A percentile compares a stretch with the other conserved stretches of the same genome.
Conservation (phyloP, 1,284 basidiomycete species). For the Irpex rosettiformis region DNA sequence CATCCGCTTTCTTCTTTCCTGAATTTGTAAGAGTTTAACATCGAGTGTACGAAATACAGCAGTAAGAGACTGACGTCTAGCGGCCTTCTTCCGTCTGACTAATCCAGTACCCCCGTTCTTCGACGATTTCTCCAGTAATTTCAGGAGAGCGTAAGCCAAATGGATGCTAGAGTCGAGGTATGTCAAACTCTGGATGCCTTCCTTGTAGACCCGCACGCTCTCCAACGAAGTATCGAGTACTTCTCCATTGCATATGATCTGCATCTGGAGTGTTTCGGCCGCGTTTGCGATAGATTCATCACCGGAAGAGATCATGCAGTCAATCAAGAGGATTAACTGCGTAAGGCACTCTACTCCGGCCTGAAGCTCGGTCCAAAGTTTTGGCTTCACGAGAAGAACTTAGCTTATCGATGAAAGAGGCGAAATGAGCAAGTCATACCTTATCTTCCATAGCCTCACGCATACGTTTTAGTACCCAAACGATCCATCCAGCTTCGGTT, state of each 20-base stretch:
- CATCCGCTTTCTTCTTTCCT: conserved; percentile 38
- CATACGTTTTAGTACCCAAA: conserved; percentile 89
- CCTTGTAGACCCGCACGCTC: conserved; percentile 72
- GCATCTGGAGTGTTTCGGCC: conserved; percentile 78
- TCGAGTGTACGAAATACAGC: too few relatives aligned
- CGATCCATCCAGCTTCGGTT: conserved; percentile 80
- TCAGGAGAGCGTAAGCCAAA: conserved; percentile 77
- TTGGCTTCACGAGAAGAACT: conserved; percentile 51
- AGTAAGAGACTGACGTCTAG: conserved; percentile 43
- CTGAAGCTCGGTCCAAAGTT: conserved; percentile 90
- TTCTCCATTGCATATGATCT: conserved; percentile 91
- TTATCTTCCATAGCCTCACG: conserved; percentile 85
- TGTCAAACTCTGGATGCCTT: conserved; percentile 63
- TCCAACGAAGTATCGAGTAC: conserved; percentile 84
- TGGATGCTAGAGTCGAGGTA: conserved; percentile 85
- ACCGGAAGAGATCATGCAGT: conserved; percentile 44
- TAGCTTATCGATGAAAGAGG: conserved; percentile 6
- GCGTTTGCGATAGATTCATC: conserved; percentile 70
- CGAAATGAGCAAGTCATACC: conserved; percentile 38
- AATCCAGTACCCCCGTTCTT: conserved; percentile 51
- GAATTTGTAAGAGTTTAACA: too few relatives aligned
- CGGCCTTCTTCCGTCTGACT: conserved; percentile 63
- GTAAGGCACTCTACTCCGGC: conserved; percentile 92
- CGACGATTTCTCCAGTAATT: conserved; percentile 85
- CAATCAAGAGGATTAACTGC: conserved; percentile 83